Conservation (phyloP, 192 early-diverging fungal genomes). For the Chytriomyces confervae region DNA sequence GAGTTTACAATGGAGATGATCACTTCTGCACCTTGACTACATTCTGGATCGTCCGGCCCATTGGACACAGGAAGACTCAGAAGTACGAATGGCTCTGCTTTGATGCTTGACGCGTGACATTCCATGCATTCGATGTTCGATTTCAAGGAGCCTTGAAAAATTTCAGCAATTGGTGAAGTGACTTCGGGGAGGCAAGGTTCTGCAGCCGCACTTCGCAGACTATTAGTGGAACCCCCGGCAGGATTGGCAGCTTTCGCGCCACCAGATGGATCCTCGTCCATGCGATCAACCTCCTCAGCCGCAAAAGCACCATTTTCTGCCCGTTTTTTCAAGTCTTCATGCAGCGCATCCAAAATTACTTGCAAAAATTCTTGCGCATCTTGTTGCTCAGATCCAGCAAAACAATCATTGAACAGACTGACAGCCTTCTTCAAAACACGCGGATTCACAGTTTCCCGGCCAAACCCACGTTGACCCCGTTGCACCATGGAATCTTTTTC, state of each 20-base stretch:
- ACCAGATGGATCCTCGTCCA: neutral
- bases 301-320: slow-evolving; percentile 39
- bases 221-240: neutral
- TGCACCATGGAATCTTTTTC: neutral
- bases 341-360: slow-evolving; percentile 80
- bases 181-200: neutral
- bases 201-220: neutral
- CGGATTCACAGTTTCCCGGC: neutral
- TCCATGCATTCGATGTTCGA: slow-evolving; percentile 50
- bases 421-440: slow-evolving; percentile 3
- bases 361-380: slow-evolving; percentile 90
- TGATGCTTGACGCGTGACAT: slow-evolving; percentile 19
- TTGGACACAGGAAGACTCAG: slow-evolving; percentile 50
- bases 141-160: slow-evolving; percentile 23
- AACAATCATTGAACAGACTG: slow-evolving; percentile 60
- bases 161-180: slow-evolving; percentile 20
- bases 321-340: slow-evolving; percentile 65
- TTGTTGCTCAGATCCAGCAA: slow-evolving; percentile 82
- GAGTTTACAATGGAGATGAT: neutral
- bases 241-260: neutral
- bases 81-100: slow-evolving; percentile 39
- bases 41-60: slow-evolving; percentile 59
- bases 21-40: neutral
- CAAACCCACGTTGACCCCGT: neutral
- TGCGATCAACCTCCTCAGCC: neutral